Percentiles rank a stretch among this genome's conserved stretches.
phyloP scores from a whole-genome alignment of 2,329 filamentous ascomycete genomes.

The Clarireedia hainanense region DNA sequence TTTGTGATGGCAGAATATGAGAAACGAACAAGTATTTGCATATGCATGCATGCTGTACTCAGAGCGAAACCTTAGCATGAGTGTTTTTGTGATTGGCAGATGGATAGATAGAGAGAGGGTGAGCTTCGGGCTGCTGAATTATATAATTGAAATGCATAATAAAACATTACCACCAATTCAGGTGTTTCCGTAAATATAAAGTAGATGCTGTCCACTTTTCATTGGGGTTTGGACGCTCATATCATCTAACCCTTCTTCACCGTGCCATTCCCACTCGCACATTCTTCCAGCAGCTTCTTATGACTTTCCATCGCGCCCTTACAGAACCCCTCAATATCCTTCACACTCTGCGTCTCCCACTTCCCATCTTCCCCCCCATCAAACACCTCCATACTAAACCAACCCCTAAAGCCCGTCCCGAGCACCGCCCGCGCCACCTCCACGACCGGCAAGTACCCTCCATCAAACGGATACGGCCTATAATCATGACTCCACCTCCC shows the following conservation, averaged over 20 bases:
- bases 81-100: too few species aligned
- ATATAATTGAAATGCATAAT: too few species aligned
- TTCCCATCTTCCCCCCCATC: constrained; percentile 45
- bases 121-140: too few species aligned
- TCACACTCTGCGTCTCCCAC: constrained; percentile 39
- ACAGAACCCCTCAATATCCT: constrained; percentile 38
- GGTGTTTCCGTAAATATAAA: too few species aligned
- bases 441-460: constrained; percentile 60
- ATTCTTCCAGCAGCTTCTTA: constrained; percentile 28
- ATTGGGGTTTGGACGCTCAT: neutral
- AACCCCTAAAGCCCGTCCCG: constrained; percentile 54
- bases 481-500: constrained; percentile 66
- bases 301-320: constrained; percentile 38
- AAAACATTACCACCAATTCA: too few species aligned
- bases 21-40: too few species aligned
- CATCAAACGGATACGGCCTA: constrained; percentile 60
- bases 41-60: too few species aligned
- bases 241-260: neutral
- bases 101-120: too few species aligned
- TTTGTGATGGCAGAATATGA: too few species aligned
- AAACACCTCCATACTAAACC: constrained; percentile 65
- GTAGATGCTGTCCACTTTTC: neutral
- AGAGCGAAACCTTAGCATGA: too few species aligned
- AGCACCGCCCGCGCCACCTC: constrained; percentile 59
- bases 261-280: neutral